A percentile compares a stretch with the other conserved stretches of the same genome.
Conservation (phyloP, 306 rosid species). For the Citrullus colocynthis region DNA sequence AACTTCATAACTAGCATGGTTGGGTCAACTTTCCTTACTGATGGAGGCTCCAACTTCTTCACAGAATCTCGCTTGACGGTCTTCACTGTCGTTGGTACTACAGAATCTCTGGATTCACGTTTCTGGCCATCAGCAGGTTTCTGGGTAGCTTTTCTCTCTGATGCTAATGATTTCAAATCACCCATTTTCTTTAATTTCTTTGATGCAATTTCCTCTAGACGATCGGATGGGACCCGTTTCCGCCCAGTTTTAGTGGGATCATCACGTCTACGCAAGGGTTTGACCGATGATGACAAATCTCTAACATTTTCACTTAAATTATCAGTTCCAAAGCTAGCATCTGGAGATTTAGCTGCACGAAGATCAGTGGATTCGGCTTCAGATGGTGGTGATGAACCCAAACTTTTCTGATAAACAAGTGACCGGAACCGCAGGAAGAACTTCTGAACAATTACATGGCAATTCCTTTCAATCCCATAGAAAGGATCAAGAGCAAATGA, state of each 20-base stretch:
- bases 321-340: slow-evolving; percentile 24
- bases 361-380: slow-evolving; percentile 45
- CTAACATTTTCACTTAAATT: slow-evolving; percentile 30
- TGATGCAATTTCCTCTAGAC: slow-evolving; percentile 84
- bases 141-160: slow-evolving; percentile 45
- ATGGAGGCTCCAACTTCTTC: slow-evolving; percentile 30
- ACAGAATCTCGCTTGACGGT: slow-evolving; percentile 21
- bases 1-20: slow-evolving; percentile 78
- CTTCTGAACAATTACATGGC: slow-evolving; percentile 31
- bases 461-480: slow-evolving; percentile 46
- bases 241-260: slow-evolving; percentile 73
- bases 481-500: slow-evolving; percentile 84
- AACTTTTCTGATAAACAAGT: slow-evolving; percentile 74
- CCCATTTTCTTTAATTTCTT: slow-evolving; percentile 70
- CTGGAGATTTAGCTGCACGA: slow-evolving; percentile 25
- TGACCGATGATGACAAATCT: slow-evolving; percentile 31
- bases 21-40: slow-evolving; percentile 44
- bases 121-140: slow-evolving; percentile 40
- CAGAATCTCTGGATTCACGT: slow-evolving; percentile 46
- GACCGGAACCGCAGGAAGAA: slow-evolving; percentile 79
- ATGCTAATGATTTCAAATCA: slow-evolving; percentile 47
- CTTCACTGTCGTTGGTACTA: slow-evolving; percentile 21
- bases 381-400: slow-evolving; percentile 37
- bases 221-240: slow-evolving; percentile 77
- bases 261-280: slow-evolving; percentile 48